A percentile compares a stretch with the other conserved stretches of the same genome.
Evolutionary conservation across 331 rosid genomes (phyloP).

Genomic region (Quercus tomentella): DNA sequence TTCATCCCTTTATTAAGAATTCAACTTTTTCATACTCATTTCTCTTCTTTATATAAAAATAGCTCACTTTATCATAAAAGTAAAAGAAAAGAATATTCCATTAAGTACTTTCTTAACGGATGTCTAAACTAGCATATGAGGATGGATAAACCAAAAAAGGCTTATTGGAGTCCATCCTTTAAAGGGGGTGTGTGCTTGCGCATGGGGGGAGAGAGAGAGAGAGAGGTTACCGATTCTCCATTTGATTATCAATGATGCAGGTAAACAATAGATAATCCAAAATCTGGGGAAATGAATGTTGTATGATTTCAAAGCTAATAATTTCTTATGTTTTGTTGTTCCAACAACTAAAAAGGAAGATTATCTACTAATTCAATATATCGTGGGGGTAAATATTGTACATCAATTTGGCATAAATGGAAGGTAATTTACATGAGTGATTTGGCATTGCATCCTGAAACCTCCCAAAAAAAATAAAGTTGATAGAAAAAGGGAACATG

Average conservation of each 20-base stretch:
- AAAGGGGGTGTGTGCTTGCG: too few relatives aligned
- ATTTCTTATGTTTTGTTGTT: background rate
- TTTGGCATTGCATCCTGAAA: slow-evolving; percentile 21
- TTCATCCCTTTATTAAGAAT: too few relatives aligned
- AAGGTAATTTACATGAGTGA: slow-evolving; percentile 35
- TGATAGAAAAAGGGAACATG: slow-evolving; percentile 4
- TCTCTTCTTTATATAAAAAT: too few relatives aligned
- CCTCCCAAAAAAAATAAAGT: slow-evolving; percentile 22
- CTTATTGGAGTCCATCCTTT: too few relatives aligned
- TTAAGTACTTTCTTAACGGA: too few relatives aligned
- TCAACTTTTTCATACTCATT: too few relatives aligned
- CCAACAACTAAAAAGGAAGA: background rate
- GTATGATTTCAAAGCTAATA: slow-evolving; percentile 4
- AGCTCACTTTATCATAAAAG: too few relatives aligned
- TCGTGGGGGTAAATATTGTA: slow-evolving; percentile 33
- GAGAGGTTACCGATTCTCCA: background rate
- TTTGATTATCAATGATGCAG: slow-evolving; percentile 5
- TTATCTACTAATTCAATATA: slow-evolving; percentile 29
- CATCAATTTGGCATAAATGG: slow-evolving; percentile 20
- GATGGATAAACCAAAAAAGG: too few relatives aligned
- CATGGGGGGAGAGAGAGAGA: background rate
- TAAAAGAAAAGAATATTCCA: too few relatives aligned
- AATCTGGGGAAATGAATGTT: background rate
- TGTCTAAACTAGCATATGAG: too few relatives aligned
- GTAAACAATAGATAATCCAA: background rate